phyloP scores from a whole-genome alignment of 345 rosid genomes.

The Linum tenue region DNA sequence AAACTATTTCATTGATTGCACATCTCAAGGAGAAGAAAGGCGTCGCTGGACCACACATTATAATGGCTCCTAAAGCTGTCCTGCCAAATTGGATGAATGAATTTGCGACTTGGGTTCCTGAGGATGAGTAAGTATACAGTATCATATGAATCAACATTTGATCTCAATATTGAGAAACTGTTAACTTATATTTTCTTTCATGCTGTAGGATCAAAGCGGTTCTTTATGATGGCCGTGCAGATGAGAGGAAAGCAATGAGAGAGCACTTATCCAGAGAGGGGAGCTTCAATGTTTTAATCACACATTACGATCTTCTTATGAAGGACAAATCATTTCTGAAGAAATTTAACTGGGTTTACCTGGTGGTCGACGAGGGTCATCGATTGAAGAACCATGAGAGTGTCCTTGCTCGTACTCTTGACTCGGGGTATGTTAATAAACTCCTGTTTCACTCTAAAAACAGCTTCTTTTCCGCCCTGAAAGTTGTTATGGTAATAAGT shows the following conservation, averaged over 20 bases:
- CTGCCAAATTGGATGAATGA: slow-evolving; percentile 95
- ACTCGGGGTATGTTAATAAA: slow-evolving; percentile 50
- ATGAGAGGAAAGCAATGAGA: slow-evolving; percentile 86
- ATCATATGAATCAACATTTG: not conserved
- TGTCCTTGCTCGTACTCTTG: slow-evolving; percentile 79
- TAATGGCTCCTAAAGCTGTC: slow-evolving; percentile 99
- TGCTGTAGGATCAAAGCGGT: slow-evolving; percentile 66
- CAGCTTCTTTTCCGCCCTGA: too few species aligned
- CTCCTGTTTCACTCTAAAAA: too few species aligned
- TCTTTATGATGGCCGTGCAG: slow-evolving; percentile 95
- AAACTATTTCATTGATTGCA: slow-evolving; percentile 85
- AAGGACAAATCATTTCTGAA: slow-evolving; percentile 90
- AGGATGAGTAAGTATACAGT: slow-evolving; percentile 35
- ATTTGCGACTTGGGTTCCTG: slow-evolving; percentile 91
- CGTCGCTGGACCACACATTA: slow-evolving; percentile 84
- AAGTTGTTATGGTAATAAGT: not conserved
- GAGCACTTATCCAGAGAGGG: slow-evolving; percentile 63
- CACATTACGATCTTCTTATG: slow-evolving; percentile 97
- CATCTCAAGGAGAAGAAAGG: slow-evolving; percentile 85
- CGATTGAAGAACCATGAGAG: slow-evolving; percentile 93
- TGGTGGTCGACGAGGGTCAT: slow-evolving; percentile 99
- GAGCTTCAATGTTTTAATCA: slow-evolving; percentile 69
- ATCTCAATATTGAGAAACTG: not conserved
- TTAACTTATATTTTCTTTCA: slow-evolving; percentile 11
- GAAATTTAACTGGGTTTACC: slow-evolving; percentile 81